A percentile compares a stretch with the other conserved stretches of the same genome.
Conservation (phyloP, 768 basidiomycete species). For the Tricholoma terreum region DNA sequence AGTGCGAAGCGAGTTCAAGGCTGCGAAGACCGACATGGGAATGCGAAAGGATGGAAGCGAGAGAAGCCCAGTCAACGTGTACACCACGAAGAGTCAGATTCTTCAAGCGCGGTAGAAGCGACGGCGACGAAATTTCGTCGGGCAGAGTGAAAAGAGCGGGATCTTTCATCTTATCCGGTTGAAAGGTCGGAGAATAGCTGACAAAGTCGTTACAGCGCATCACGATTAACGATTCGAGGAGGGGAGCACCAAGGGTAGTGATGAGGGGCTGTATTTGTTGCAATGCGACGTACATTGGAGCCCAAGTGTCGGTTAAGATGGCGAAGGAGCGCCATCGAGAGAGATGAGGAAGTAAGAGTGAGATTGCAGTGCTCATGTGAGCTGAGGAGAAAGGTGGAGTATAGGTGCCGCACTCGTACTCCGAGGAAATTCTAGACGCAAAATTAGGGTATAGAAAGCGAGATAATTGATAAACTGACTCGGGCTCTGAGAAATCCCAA, state of each 20-base stretch:
- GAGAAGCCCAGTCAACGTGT: slow-evolving; percentile 50
- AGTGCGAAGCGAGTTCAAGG: slow-evolving; percentile 53
- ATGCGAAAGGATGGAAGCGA: slow-evolving; percentile 36
- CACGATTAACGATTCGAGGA: slow-evolving; percentile 48
- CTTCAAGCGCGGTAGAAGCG: slow-evolving; percentile 42
- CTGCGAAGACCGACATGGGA: slow-evolving; percentile 35
- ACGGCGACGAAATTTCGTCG: slow-evolving; percentile 14
- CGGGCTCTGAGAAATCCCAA: slow-evolving; percentile 55
- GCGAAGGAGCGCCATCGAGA: slow-evolving; percentile 50
- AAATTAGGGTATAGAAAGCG: slow-evolving; percentile 1
- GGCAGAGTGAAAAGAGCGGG: slow-evolving; percentile 31
- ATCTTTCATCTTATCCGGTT: slow-evolving; percentile 36
- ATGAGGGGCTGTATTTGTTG: slow-evolving; percentile 38
- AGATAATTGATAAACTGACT: slow-evolving; percentile 32
- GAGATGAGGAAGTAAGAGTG: slow-evolving; percentile 50
- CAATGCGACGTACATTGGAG: slow-evolving; percentile 56
- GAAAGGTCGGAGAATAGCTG: slow-evolving; percentile 43
- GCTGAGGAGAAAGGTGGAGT: slow-evolving; percentile 37
- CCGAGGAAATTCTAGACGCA: slow-evolving; percentile 24
- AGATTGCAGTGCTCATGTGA: slow-evolving; percentile 45
- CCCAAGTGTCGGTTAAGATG: slow-evolving; percentile 55
- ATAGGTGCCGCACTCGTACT: slow-evolving; percentile 24
- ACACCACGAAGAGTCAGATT: slow-evolving; percentile 53
- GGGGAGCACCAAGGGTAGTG: slow-evolving; percentile 33
- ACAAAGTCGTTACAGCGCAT: slow-evolving; percentile 62